phyloP scores from a whole-genome alignment of 345 rosid genomes.

The Acer negundo region DNA sequence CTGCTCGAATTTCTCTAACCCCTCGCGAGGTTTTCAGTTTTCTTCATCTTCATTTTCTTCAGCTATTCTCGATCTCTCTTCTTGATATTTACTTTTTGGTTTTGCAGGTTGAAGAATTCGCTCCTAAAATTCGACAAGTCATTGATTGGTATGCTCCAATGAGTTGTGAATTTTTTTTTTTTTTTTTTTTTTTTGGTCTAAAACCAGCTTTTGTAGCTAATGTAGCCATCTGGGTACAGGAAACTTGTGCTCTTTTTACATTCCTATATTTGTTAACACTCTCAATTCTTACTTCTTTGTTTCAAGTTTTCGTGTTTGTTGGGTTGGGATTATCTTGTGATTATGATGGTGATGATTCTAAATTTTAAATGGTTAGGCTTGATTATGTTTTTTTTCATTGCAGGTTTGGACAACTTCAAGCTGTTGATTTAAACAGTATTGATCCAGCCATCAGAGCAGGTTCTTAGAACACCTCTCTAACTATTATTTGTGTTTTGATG shows the following conservation, averaged over 20 bases:
- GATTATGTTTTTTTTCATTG: slow-evolving; percentile 12
- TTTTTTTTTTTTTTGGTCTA: background rate
- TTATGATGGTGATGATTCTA: background rate
- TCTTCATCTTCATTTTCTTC: background rate
- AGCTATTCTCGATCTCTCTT: background rate
- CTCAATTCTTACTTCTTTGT: background rate
- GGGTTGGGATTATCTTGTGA: background rate
- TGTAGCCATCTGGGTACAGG: background rate
- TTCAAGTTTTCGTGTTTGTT: background rate
- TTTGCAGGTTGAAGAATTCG: slow-evolving; percentile 62
- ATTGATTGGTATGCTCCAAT: slow-evolving; percentile 54
- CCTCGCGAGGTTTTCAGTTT: slow-evolving; percentile 50
- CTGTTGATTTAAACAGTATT: slow-evolving; percentile 67
- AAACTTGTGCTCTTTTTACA: too few relatives aligned
- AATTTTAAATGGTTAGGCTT: background rate
- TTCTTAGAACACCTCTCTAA: slow-evolving; percentile 21
- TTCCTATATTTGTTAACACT: too few relatives aligned
- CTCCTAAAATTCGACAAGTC: slow-evolving; percentile 69
- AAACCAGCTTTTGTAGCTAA: background rate
- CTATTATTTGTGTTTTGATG: background rate
- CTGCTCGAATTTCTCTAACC: slow-evolving; percentile 79
- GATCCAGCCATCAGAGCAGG: slow-evolving; percentile 90
- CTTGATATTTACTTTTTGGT: background rate
- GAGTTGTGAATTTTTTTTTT: background rate
- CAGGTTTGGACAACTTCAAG: slow-evolving; percentile 97